Conservation (phyloP, 495 filamentous ascomycete species). For the Lasiosphaeria miniovina region DNA sequence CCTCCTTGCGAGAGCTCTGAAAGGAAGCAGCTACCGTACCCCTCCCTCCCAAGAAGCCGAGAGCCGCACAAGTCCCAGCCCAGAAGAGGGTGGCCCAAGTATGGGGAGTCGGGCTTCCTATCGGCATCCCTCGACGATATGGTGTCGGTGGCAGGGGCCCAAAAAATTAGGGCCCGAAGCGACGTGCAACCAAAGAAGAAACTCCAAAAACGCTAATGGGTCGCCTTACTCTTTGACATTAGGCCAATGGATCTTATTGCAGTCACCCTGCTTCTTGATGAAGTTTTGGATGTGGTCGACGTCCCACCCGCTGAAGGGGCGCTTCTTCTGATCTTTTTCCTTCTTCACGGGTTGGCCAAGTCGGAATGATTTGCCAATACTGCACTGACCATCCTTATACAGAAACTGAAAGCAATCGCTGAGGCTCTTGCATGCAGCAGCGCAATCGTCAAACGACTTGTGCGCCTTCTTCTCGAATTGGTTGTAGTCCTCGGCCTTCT, state of each 20-base stretch:
- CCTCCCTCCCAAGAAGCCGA: too few relatives aligned
- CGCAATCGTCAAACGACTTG: constrained; percentile 41
- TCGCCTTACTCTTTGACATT: constrained; percentile 11
- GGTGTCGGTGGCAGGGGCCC: too few relatives aligned
- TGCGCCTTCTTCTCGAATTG: constrained; percentile 38
- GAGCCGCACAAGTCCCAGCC: too few relatives aligned
- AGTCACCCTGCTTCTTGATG: constrained; percentile 27
- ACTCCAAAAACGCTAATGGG: too few relatives aligned
- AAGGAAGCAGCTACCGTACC: too few relatives aligned
- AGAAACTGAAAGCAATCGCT: constrained; percentile 39
- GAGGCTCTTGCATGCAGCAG: constrained; percentile 39
- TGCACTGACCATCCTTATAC: constrained; percentile 33
- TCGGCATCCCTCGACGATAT: too few relatives aligned
- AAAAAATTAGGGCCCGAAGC: too few relatives aligned
- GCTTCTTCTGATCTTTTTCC: constrained; percentile 13
- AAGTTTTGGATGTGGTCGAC: constrained; percentile 34
- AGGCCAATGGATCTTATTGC: constrained; percentile 34
- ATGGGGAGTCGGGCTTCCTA: too few relatives aligned
- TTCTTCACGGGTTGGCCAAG: constrained; percentile 33
- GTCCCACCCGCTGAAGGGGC: constrained; percentile 37
- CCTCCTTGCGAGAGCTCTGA: too few relatives aligned
- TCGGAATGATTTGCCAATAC: constrained; percentile 25
- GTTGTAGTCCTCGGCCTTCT: constrained; percentile 28
- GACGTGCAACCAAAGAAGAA: too few relatives aligned
- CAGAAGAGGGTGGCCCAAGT: too few relatives aligned